Percentiles rank a stretch among this genome's conserved stretches.
These are phyloP conservation scores for Malus hybrid DNA, from an alignment of 331 rosid genomes.

Conservation along the genomic window DNA sequence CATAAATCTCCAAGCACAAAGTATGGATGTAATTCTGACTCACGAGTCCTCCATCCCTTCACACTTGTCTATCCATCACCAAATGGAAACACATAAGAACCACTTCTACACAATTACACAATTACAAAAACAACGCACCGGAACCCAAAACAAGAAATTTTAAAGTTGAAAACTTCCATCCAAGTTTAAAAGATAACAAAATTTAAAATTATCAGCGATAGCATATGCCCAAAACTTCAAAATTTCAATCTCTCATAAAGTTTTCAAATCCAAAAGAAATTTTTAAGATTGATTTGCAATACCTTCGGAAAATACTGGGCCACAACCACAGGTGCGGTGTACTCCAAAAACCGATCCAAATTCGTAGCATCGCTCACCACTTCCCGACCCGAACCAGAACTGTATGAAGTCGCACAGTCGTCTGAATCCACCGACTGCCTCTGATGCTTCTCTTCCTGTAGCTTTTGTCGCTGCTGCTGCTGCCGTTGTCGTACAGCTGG, in stretches of 20 bases:
- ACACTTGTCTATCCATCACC: slow-evolving; percentile 41
- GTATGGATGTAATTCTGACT: slow-evolving; percentile 51
- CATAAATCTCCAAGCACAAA: slow-evolving; percentile 81
- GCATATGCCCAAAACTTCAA: not conserved
- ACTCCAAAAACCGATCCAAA: slow-evolving; percentile 79
- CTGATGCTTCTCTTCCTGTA: slow-evolving; percentile 26
- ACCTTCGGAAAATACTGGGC: slow-evolving; percentile 63
- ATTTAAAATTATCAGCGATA: not conserved
- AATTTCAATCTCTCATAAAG: not conserved
- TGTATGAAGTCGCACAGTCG: slow-evolving; percentile 45
- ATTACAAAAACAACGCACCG: not conserved
- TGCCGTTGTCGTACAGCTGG: slow-evolving; percentile 71
- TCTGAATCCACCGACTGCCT: slow-evolving; percentile 25
- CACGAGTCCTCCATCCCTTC: slow-evolving; percentile 48
- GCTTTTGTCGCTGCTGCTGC: slow-evolving; percentile 10
- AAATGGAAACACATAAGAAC: slow-evolving; percentile 15
- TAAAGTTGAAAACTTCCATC: not conserved
- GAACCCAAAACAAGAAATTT: not conserved
- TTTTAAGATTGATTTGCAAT: not conserved
- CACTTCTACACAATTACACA: not conserved
- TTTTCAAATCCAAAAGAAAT: not conserved
- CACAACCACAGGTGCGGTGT: slow-evolving; percentile 55
- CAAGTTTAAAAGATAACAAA: not conserved
- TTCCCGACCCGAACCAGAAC: slow-evolving; percentile 57
- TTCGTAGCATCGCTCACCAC: slow-evolving; percentile 45